Base-by-base conservation (phyloP, 768 basidiomycete species). In the Termitomyces heimii region DNA sequence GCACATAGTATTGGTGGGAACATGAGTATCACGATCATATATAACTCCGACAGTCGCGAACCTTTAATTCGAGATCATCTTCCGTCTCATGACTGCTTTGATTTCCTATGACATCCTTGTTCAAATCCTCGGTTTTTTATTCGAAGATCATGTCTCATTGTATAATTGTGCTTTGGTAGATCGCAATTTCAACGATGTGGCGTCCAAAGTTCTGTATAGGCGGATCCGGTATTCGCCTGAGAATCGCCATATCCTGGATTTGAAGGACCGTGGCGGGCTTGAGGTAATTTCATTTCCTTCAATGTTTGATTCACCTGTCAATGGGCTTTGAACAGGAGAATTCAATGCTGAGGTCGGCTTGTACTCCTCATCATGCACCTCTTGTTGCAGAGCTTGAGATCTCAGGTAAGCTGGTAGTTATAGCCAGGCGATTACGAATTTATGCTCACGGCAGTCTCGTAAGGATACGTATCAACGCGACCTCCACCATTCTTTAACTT, bases 181-280 rank as follows among this genome's bases (percentile, higher is more conserved):
- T 60, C 69, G 68, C 54, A 70, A 73, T n/a, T 78, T 82, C 65
- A 75, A 75, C 60, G 60, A 62, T 35, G 75, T 71, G 9, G 76
- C 81, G 8, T 75, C 79, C 14, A 70, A 65, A 24, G 52, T 81
- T 20, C 73, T 85, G 0, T 84, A 84, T 58, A 62, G 65, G 16
- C 65, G 66, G 20, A 75, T 83, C 9, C 68, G 76, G n/a, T 62
- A 80, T 42, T 70, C 75, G 4, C 77, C 79, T 26, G 63, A 61
- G 14, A 71, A 70, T 44, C 62, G 54, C 34, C 65, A 58, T 22
- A 63, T 67, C 16, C 66, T 78, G 12, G 67, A 77, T 61, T 59
- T 79, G 58, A 71, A 69, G 60, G 68, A 74, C 57, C 67, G 62
- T 50, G 71, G 72, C 10, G 60, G 66, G 24, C 61, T 72, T 29